Base-by-base conservation (phyloP, 176 grass and related monocot genomes). In the Zea luxurians region DNA sequence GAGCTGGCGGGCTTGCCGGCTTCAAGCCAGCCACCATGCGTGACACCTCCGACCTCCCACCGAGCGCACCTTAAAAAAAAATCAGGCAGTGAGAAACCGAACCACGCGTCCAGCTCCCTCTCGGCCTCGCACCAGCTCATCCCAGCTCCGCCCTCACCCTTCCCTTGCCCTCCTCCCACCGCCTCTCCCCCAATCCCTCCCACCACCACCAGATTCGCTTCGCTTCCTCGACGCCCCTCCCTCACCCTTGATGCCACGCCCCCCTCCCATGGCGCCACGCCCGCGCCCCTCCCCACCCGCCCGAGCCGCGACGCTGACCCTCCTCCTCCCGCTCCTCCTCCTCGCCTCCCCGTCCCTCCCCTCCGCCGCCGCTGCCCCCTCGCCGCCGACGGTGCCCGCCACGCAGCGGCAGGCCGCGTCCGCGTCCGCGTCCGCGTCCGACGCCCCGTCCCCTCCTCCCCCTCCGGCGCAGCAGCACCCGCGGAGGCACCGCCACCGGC, bases 311-410 rank as follows among this genome's bases (percentile, higher is more conserved):
- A 71, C 80, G 10, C 64, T 90, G 68, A 86, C 80, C 44, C 79
- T 82, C 74, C 88, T 90, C 55, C n/a, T 76, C 38, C 79, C 47
- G 44, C 41, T 85, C 40, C 75, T 90, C 34, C 70, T 83, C 41
- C 53, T 85, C 55, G 54, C 75, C 64, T 76, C 45, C 27, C 15
- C 80, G 36, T 55, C 61, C 52, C 8, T 37, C 52, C 11, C 71
- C 55, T 36, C 27, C 50, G 16, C 75, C 17, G 50, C 53, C 5
- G 11, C 48, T 3, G 5, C 63, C 48, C 9, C 70, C n/a, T 7
- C 76, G 0, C 57, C 80, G 5, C 61, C 86, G 13, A 7, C 76
- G 4, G 34, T 72, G 13, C 77, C 77, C 13, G 70, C 71, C 20
- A 49, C 82, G 38, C 81, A 59, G 34, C 37, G 64, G 71, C 68